Conservation (phyloP, 129 eudicot species). For the Deinandra increscens region DNA sequence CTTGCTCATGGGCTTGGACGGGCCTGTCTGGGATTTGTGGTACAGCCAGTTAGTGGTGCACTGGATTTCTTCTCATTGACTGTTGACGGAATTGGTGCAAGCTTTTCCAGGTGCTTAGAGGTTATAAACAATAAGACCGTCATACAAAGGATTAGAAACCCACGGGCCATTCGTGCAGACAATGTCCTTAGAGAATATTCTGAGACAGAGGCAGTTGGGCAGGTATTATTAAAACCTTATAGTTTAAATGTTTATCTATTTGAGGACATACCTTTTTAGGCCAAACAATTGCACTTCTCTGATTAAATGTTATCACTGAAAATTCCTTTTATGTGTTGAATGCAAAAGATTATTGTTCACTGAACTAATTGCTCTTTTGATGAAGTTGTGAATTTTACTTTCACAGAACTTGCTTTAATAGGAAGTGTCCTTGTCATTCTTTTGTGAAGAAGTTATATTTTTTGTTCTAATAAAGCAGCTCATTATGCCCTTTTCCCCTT, state of each 20-base stretch:
- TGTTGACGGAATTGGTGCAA: slow-evolving; percentile 96
- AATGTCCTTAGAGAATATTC: slow-evolving; percentile 73
- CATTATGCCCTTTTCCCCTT: not conserved
- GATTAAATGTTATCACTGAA: not conserved
- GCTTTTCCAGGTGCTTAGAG: slow-evolving; percentile 89
- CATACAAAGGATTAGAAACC: slow-evolving; percentile 74
- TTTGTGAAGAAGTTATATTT: not conserved
- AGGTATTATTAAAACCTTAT: slow-evolving; percentile 45
- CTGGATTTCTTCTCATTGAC: slow-evolving; percentile 92
- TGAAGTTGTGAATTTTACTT: not conserved
- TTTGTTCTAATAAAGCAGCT: not conserved
- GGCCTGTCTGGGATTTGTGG: slow-evolving; percentile 82
- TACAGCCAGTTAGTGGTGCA: slow-evolving; percentile 97
- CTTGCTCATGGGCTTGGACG: slow-evolving; percentile 97
- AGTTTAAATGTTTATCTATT: not conserved
- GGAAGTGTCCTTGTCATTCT: not conserved
- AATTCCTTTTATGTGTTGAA: not conserved
- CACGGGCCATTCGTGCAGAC: slow-evolving; percentile 84
- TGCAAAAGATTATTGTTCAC: slow-evolving; percentile 7
- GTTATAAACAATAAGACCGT: slow-evolving; percentile 62
- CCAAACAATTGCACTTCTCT: not conserved
- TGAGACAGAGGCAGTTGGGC: slow-evolving; percentile 90
- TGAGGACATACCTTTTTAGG: not conserved
- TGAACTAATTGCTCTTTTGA: not conserved
- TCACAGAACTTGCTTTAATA: not conserved